Evolutionary conservation across 768 basidiomycete genomes (phyloP), one percentile per base, ranked within the genome.

Genomic region (Flagelloscypha sp.): DNA sequence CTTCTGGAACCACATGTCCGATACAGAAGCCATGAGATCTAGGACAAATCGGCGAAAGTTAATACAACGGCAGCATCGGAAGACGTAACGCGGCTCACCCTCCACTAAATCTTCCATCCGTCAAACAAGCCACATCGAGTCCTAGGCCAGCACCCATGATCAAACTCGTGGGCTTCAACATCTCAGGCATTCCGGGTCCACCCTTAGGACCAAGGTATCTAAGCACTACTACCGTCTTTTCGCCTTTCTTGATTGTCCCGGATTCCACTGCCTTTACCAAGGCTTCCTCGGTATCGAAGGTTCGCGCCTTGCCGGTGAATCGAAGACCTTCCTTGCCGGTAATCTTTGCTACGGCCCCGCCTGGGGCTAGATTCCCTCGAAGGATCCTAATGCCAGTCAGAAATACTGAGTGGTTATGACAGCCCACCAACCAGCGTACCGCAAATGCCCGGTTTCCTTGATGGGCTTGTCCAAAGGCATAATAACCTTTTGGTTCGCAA

Each of bases 81-180:
- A n/a, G 17, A 28, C 15, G 22, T 10, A 16, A 38, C 22, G 7
- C 38, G 27, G 68, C 81, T 61, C 50, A 95, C 90, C 93, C 93
- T 65, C 93, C 93, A 55, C 86, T 89, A 69, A 99, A 99, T 46
- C 95, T 79, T 33, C 95, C 95, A 61, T 99, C 94, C 12, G 95
- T 99, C 46, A 99, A 60, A 58, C 89, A 97, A 24, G 94, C 94
- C 32, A 98, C 95, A 48, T 98, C 94, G 46, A 84, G 66, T 8
- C 95, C 95, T 8, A 98, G 71, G 8, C 95, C 95, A 9, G 95
- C 95, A 37, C 95, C 95, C 88, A 99, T 98, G 58, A 99, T 92
- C 52, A 98, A 57, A 65, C 87, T 88, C 21, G 94, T 98, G 17
- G 93, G 93, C 57, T 97, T 97, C 40, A 98, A 71, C 95, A 99